phyloP scores from a whole-genome alignment of 306 rosid genomes.

The Quercus variabilis region DNA sequence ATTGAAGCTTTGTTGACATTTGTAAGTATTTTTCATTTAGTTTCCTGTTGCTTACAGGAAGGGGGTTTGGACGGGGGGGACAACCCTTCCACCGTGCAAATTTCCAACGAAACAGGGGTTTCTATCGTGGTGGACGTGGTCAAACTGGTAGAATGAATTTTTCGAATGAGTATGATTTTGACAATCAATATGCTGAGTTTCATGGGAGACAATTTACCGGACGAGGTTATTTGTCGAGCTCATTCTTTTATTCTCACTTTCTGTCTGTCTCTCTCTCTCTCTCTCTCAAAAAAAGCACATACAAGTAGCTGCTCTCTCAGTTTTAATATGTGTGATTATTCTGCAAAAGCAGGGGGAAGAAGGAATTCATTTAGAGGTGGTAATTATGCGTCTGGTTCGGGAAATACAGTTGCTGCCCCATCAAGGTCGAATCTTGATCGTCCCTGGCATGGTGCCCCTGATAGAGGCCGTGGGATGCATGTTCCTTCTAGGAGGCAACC shows the following conservation, averaged over 20 bases:
- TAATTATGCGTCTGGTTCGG: conserved; percentile 36
- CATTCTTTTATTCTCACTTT: conserved; percentile 2
- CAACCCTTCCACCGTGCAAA: conserved; percentile 35
- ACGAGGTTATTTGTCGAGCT: conserved; percentile 36
- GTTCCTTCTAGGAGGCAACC: conserved; percentile 50
- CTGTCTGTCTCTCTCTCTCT: not conserved
- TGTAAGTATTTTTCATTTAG: conserved; percentile 1
- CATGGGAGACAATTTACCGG: conserved; percentile 51
- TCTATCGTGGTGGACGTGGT: conserved; percentile 43
- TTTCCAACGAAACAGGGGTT: conserved; percentile 42
- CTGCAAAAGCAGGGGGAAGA: conserved; percentile 49
- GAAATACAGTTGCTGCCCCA: conserved; percentile 43
- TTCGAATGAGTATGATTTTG: conserved; percentile 24
- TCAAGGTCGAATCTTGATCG: conserved; percentile 49
- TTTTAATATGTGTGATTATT: not conserved
- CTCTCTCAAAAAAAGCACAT: not conserved
- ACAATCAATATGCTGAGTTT: conserved; percentile 41
- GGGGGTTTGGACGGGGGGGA: conserved; percentile 55
- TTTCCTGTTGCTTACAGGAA: conserved; percentile 32
- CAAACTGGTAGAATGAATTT: conserved; percentile 50
- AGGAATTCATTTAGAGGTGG: conserved; percentile 43
- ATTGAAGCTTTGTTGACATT: conserved; percentile 12
- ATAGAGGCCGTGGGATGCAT: conserved; percentile 47
- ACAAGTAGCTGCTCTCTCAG: not conserved
- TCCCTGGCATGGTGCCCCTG: conserved; percentile 49